Base-by-base conservation (phyloP, 2,329 filamentous ascomycete species). In the Xylaria digitata region DNA sequence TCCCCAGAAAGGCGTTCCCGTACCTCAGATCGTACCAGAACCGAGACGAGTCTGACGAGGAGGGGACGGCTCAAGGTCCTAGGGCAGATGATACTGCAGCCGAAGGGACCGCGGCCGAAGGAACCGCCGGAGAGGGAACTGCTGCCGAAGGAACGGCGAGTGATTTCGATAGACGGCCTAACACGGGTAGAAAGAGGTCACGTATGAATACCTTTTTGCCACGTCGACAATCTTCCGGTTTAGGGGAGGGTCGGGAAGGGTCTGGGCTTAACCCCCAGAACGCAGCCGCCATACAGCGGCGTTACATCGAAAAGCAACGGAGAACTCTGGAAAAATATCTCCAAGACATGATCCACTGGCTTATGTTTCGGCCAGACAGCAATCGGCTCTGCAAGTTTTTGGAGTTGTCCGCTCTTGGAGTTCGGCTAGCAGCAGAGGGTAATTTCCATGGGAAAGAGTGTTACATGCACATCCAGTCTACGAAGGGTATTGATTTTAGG, bases 371-470 rank as follows among this genome's bases (percentile, higher is more conserved):
- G 52, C 90, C 96, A 6, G 95, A 98, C 79, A 97, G 94, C 80
- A 98, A 97, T 75, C 89, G 96, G 9, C 84, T 99, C 3, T 99
- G 96, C 81, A 96, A 96, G 71, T 99, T 99, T 78, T 83, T 99
- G 1, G 96, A 99, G 78, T 84, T 99, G 8, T 99, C 96, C 21
- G 95, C 96, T 0, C 85, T 99, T 5, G 96, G 96, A 23, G 94
- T 99, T 56, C 90, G 96, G 54, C 87, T 99, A 56, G 96, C 96
- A 26, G 94, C 95, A 0, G 96, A 99, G 79, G 94, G 94, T 32
- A 97, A 94, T 74, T 98, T 97, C 75, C 96, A 99, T 76, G 96
- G 96, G 66, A 99, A 99, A 79, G 96, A 99, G 80, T 96, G 96
- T 17, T 94, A 92, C 77, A 84, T 99, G 71, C 90, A 96, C 72